Evolutionary conservation across 176 grass and related monocot species (phyloP), one percentile per base, ranked within the genome.

Genomic region (Tillandsia fasciculata): DNA sequence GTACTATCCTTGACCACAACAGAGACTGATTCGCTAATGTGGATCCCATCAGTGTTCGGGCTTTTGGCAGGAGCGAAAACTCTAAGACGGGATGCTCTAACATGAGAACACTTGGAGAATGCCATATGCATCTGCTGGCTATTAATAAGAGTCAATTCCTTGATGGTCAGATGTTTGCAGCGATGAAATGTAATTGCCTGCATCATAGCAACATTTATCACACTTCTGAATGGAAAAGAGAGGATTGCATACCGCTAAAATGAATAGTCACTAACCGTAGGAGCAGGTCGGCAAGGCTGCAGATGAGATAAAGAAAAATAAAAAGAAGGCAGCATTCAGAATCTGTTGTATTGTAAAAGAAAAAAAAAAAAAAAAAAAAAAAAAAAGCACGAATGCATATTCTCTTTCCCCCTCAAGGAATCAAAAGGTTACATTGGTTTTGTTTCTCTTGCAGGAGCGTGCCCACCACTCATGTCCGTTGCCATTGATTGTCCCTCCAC

Each of bases 21-120:
- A 9, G 49, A 82, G 14, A 54, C 59, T 48, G 88, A 59, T 63
- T 66, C 81, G 56, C 82, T 86, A 83, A 96, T 82, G 73, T 89
- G 81, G 71, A 96, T 79, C 61, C 88, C 93, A 75, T 96, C 93
- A 74, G 93, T 96, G 81, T 96, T 96, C 26, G 88, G 93, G 70
- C 93, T 96, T 65, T 89, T 79, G 49, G 68, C 78, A 64, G 93
- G 93, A 81, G 89, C 93, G 13, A 65, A 63, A 65, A 96, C 74
- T 24, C 66, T 85, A 23, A 96, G 84, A 63, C 81, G 83, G 13
- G 63, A 74, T 63, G 84, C 88, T 64, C 57, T 82, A 58, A 96
- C 80, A 76, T 73, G 59, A 52, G 64, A 63, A 73, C 93, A 96
- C 17, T 66, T 66, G 51, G 86, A 78, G 75, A 96, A 89, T 9